Conservation (phyloP, 129 eudicot genomes). For the Flaveria linearis region DNA sequence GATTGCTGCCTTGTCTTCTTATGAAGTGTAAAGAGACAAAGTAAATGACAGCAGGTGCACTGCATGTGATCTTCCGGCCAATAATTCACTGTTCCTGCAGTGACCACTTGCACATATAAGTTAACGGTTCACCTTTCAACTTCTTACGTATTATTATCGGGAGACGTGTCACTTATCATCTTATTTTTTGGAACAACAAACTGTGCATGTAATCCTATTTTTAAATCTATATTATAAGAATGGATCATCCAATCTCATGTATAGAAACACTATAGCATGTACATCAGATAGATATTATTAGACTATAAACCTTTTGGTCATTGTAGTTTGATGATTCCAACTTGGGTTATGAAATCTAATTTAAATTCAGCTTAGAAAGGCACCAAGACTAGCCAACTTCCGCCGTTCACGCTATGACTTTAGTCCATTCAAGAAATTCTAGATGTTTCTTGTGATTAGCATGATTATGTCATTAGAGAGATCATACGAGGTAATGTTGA, state of each 20-base stretch:
- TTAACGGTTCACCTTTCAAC: background rate
- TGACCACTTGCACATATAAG: slow-evolving; percentile 22
- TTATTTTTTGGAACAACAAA: background rate
- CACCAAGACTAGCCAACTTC: background rate
- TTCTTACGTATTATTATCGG: slow-evolving; percentile 10
- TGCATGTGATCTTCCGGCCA: slow-evolving; percentile 8
- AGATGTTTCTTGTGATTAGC: background rate
- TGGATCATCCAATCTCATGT: too few species aligned
- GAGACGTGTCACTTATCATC: background rate
- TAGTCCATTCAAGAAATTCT: too few species aligned
- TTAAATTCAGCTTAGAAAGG: background rate
- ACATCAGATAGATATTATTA: too few species aligned
- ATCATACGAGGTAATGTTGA: background rate
- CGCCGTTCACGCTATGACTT: background rate
- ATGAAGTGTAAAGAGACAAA: background rate
- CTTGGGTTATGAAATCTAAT: background rate
- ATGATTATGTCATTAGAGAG: background rate
- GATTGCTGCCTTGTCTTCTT: slow-evolving; percentile 3
- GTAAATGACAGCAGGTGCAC: slow-evolving; percentile 2
- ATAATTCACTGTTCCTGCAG: background rate
- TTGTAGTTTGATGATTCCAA: background rate
- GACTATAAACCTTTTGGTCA: too few species aligned
- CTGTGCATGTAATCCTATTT: too few species aligned
- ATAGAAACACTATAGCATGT: too few species aligned
- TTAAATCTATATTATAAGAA: too few species aligned